Evolutionary conservation across 2,329 filamentous ascomycete genomes (phyloP).

Genomic region (Graphilbum sp.): DNA sequence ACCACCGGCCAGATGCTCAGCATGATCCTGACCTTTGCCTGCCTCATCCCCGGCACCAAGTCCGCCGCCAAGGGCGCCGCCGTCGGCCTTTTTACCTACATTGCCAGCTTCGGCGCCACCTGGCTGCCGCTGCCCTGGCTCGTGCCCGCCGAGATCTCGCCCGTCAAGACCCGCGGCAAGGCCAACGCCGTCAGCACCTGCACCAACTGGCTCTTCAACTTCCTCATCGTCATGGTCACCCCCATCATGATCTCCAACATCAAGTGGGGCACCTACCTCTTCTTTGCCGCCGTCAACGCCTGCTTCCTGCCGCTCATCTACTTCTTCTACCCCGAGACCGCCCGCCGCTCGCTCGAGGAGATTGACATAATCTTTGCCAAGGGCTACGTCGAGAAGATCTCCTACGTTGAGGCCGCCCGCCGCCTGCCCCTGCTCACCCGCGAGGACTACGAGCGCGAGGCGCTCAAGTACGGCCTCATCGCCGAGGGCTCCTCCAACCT

Average conservation of each 20-base stretch:
- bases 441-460: conserved; percentile 35
- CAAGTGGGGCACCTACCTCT: conserved; percentile 36
- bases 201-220: conserved; percentile 45
- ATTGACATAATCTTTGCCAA: conserved; percentile 48
- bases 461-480: conserved; percentile 16
- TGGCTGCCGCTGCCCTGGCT: conserved; percentile 48
- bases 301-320: conserved; percentile 34
- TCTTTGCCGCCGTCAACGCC: conserved; percentile 37
- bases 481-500: neutral
- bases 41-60: conserved; percentile 18
- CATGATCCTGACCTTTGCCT: conserved; percentile 35
- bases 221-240: conserved; percentile 51
- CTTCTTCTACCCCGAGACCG: conserved; percentile 37
- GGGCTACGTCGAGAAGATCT: conserved; percentile 40
- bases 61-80: conserved; percentile 18
- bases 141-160: conserved; percentile 39
- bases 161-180: conserved; percentile 41
- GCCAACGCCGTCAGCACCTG: conserved; percentile 48
- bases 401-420: conserved; percentile 39
- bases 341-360: conserved; percentile 43
- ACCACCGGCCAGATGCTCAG: conserved; percentile 42
- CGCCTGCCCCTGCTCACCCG: conserved; percentile 36
- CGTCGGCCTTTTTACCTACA: conserved; percentile 44
- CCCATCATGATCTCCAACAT: conserved; percentile 40
- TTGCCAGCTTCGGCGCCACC: conserved; percentile 35